Conservation (phyloP, 768 basidiomycete genomes). For the Mycena leptocephala region DNA sequence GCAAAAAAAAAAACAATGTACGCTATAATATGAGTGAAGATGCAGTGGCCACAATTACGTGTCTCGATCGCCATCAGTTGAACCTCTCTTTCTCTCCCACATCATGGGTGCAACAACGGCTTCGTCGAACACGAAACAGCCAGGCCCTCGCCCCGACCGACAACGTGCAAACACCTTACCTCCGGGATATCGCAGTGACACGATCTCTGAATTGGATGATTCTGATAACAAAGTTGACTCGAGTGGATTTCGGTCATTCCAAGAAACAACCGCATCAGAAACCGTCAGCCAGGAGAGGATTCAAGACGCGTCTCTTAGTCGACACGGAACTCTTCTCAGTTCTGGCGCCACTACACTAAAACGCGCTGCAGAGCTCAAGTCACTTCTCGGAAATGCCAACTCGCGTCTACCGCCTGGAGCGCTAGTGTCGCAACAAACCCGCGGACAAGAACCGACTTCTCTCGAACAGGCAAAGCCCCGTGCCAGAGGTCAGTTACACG, state of each 20-base stretch:
- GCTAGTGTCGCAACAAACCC: conserved; percentile 51
- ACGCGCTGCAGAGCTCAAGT: conserved; percentile 71
- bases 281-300: not conserved
- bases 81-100: not conserved
- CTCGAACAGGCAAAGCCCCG: conserved; percentile 83
- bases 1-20: too few species aligned
- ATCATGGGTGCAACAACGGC: not conserved
- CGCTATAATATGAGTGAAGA: too few species aligned
- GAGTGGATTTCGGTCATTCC: not conserved
- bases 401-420: conserved; percentile 72
- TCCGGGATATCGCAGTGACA: too few species aligned
- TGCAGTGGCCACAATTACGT: too few species aligned
- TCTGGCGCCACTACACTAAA: conserved; percentile 64
- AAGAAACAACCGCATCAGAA: not conserved
- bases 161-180: conserved; percentile 1
- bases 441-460: conserved; percentile 51
- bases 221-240: not conserved
- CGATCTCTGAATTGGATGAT: not conserved
- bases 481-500: conserved; percentile 62
- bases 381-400: conserved; percentile 74
- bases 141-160: not conserved
- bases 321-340: conserved; percentile 70
- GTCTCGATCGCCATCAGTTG: not conserved
- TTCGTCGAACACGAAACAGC: not conserved
- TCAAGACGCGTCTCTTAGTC: conserved; percentile 46